phyloP scores from a whole-genome alignment of 2,329 filamentous ascomycete genomes.

The Sclerotiophoma versabilis region DNA sequence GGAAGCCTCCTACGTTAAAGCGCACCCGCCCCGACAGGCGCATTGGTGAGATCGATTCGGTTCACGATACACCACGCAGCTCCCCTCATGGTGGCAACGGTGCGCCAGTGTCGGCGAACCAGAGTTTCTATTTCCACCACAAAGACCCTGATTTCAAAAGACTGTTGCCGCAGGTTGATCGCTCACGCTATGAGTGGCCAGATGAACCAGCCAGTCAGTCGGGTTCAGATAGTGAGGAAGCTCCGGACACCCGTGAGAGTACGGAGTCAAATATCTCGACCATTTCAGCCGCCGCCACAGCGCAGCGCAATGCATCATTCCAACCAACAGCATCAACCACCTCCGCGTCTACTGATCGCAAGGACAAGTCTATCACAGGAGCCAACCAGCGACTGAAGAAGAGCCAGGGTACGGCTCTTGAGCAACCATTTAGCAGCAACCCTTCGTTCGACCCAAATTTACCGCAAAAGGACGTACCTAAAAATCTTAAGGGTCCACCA shows the following conservation, averaged over 20 bases:
- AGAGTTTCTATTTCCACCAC: constrained; percentile 16
- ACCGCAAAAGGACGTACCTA: not conserved
- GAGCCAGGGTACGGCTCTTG: no score
- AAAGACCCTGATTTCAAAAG: constrained; percentile 4
- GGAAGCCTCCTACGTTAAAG: not conserved
- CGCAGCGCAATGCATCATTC: not conserved
- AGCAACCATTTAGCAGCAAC: not conserved
- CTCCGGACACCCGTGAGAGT: not conserved
- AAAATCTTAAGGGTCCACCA: not conserved
- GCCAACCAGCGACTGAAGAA: not conserved
- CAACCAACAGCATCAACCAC: not conserved
- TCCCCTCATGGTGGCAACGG: not conserved
- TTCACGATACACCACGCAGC: not conserved
- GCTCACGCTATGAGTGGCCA: constrained; percentile 1
- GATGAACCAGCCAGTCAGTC: not conserved
- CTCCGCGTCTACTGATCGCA: not conserved
- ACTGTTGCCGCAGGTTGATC: constrained; percentile 3
- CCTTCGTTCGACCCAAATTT: not conserved
- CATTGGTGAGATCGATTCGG: constrained; percentile 3
- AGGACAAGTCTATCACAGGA: no score
- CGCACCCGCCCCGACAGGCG: constrained; percentile 14
- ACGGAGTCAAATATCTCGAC: not conserved
- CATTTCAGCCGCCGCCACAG: no score
- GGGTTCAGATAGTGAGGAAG: not conserved
- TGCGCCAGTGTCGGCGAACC: not conserved